Conservation (phyloP, 345 rosid species). For the Eutrema yunnanense region DNA sequence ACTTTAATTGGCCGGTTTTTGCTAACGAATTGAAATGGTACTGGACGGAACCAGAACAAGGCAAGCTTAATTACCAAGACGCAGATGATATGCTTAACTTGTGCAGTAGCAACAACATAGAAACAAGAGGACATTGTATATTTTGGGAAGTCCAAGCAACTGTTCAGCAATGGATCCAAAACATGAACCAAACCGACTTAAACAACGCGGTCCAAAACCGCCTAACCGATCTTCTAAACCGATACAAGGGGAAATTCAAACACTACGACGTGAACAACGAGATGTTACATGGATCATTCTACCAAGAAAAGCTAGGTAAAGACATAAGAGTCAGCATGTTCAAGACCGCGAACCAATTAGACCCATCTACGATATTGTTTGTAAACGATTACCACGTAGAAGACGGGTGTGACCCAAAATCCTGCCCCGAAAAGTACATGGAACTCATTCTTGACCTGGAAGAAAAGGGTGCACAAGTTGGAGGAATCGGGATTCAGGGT, state of each 20-base stretch:
- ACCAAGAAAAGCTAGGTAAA: constrained; percentile 58
- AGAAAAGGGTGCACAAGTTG: constrained; percentile 74
- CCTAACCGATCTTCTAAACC: constrained; percentile 52
- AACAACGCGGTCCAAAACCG: constrained; percentile 58
- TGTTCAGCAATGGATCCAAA: constrained; percentile 70
- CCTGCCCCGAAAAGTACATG: constrained; percentile 62
- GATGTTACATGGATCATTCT: constrained; percentile 94
- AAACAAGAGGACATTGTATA: constrained; percentile 78
- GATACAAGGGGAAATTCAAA: constrained; percentile 73
- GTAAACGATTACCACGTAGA: constrained; percentile 88
- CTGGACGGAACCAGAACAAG: constrained; percentile 81
- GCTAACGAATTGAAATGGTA: constrained; percentile 91
- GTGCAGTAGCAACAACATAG: constrained; percentile 49
- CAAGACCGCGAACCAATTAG: constrained; percentile 61
- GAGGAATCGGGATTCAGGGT: constrained; percentile 85
- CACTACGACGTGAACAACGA: constrained; percentile 93
- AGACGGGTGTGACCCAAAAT: constrained; percentile 66
- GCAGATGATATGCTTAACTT: constrained; percentile 81
- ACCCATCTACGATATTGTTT: constrained; percentile 60
- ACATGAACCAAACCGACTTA: constrained; percentile 52
- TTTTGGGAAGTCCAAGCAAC: constrained; percentile 85
- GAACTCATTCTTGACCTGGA: constrained; percentile 60
- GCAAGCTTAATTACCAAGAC: constrained; percentile 69
- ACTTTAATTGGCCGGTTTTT: constrained; percentile 89
- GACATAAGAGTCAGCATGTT: constrained; percentile 67